Conservation (phyloP, 805 yeast genomes). For the Candida boleticola region DNA sequence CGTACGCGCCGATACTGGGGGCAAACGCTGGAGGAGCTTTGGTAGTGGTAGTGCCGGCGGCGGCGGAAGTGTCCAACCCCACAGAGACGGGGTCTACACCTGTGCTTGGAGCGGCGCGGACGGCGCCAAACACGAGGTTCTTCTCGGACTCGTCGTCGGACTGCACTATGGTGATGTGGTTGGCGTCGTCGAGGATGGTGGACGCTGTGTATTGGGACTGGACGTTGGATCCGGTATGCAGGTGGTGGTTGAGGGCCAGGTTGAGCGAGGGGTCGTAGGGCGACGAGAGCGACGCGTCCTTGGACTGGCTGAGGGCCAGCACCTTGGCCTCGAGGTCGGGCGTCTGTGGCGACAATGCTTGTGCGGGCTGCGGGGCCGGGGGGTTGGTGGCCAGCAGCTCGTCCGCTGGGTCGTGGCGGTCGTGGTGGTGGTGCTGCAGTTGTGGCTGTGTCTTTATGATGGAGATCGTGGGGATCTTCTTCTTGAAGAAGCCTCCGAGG, state of each 20-base stretch:
- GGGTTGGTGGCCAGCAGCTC: background rate
- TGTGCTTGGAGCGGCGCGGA: no score
- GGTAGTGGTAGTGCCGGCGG: no score
- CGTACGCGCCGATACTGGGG: no score
- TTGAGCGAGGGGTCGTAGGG: background rate
- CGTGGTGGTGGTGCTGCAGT: background rate
- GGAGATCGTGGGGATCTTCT: constrained; percentile 1
- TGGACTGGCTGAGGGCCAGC: background rate
- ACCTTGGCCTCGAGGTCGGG: background rate
- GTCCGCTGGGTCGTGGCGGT: background rate
- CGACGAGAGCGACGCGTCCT: background rate
- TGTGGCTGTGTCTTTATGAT: background rate
- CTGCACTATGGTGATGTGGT: constrained; percentile 2
- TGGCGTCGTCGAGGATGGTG: constrained; percentile 3
- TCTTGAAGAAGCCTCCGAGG: constrained; percentile 2
- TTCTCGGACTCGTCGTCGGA: background rate
- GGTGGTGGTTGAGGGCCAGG: background rate
- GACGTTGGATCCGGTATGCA: background rate
- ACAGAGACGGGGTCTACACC: background rate
- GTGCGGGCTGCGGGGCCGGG: background rate
- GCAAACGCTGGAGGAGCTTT: no score
- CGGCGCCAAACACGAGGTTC: no score
- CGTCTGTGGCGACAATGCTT: background rate
- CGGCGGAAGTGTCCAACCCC: background rate
- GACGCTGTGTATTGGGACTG: constrained; percentile 1